Percentiles rank a stretch among this genome's conserved stretches.
Evolutionary conservation across 1,139 yeast genomes (phyloP).

Genomic region (Candida glucosophila): DNA sequence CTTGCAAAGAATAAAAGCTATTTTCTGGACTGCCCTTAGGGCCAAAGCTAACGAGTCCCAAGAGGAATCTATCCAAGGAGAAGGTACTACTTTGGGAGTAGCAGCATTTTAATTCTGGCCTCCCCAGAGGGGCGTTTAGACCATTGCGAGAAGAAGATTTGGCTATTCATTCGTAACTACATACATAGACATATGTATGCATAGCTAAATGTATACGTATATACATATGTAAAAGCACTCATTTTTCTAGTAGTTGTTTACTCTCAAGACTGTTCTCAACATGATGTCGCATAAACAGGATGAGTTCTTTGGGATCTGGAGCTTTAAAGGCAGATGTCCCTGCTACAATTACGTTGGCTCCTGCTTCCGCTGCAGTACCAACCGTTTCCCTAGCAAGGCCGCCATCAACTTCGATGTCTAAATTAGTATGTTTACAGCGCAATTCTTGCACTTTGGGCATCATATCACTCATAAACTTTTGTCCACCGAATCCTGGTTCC

Average conservation of each 20-base stretch:
- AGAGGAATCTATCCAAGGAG: conserved; percentile 41
- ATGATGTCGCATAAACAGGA: conserved; percentile 52
- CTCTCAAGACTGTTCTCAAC: conserved; percentile 35
- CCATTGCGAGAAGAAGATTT: no score
- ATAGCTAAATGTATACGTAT: background rate
- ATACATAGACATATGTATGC: no score
- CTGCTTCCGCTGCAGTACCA: conserved; percentile 81
- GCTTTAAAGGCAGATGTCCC: conserved; percentile 93
- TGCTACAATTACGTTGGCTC: conserved; percentile 97
- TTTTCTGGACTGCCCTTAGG: conserved; percentile 57
- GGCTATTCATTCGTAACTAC: no score
- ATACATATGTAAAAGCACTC: background rate
- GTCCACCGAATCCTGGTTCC: conserved; percentile 99
- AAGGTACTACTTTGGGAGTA: conserved; percentile 77
- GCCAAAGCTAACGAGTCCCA: conserved; percentile 33
- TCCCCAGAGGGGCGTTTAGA: no score
- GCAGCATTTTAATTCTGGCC: conserved; percentile 33
- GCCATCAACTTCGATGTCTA: conserved; percentile 94
- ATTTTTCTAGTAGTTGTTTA: conserved; percentile 15
- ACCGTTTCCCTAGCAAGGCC: conserved; percentile 85
- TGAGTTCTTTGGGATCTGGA: conserved; percentile 65
- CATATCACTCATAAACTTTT: conserved; percentile 92
- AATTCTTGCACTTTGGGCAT: conserved; percentile 86
- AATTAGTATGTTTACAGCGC: conserved; percentile 63
- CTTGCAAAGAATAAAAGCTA: conserved; percentile 40